Base-by-base conservation (phyloP, 306 rosid genomes). In the Quercus berberidifolia region DNA sequence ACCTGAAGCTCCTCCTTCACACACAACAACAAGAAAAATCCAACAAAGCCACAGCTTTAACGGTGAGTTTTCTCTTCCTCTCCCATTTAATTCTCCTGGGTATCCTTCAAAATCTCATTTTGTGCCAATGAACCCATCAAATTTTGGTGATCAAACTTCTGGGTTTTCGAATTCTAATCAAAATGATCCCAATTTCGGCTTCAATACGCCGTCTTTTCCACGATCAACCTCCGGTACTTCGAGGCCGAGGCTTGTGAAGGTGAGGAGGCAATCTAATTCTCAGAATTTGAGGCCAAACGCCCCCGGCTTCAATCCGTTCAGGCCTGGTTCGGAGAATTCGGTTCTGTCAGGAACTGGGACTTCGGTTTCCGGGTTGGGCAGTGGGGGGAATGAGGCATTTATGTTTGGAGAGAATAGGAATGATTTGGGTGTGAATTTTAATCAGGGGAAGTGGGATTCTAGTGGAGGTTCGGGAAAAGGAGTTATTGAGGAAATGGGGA, bases 161-260 rank as follows among this genome's bases (percentile, higher is more conserved):
- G 87, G 88, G 65, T 85, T 86, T 57, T 79, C 91, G 26, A 82
- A 78, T 65, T 83, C 83, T 8, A 71, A 78, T 57, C 76, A 72
- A 3, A 51, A 62, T 1, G 71, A 78, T 65, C 30, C 87, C 10
- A 82, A 78, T 71, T 71, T 87, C 71, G 83, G 88, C 56, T 87
- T 89, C 82, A 81, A 76, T 72, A 21, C 91, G 19, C 55, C 85
- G 78, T 70, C 95, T 19, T 75, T 56, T 71, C 75, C 85, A 13
- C 87, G 89, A 77, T 79, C 86, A 68, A 84, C 76, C 68, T 81
- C 90, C 14, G 91, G 90, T 62, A 81, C 82, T 18, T 62, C 92
- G 23, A 89, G 81, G 84, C 98, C 98, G 18, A 81, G 97, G 81
- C 43, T 91, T 55, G 54, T 74, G 19, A 96, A 96, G 87, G 80